A percentile compares a stretch with the other conserved stretches of the same genome.
phyloP scores from a whole-genome alignment of 2,329 filamentous ascomycete genomes.

The Diaporthe caulivora region DNA sequence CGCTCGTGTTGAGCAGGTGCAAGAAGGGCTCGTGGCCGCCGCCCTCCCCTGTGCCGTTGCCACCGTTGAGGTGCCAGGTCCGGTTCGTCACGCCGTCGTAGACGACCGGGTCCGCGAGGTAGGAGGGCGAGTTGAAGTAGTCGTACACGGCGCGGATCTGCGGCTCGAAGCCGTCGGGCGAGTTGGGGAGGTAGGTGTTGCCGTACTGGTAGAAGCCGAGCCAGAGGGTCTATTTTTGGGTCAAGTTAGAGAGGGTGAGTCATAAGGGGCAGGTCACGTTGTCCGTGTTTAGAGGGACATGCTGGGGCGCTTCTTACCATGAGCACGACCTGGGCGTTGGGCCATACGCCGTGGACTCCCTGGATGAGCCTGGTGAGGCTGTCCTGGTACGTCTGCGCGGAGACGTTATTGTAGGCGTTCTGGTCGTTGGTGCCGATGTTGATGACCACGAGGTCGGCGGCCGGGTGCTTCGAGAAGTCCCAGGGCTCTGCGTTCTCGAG shows the following conservation, averaged over 20 bases:
- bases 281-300: background rate
- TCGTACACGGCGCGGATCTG: slow-evolving; percentile 64
- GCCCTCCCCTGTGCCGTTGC: too few relatives aligned
- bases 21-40: slow-evolving; percentile 59
- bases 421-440: slow-evolving; percentile 61
- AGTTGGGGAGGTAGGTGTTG: slow-evolving; percentile 61
- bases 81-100: slow-evolving; percentile 56
- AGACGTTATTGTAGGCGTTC: slow-evolving; percentile 51
- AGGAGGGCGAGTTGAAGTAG: slow-evolving; percentile 62
- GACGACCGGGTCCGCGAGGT: slow-evolving; percentile 53
- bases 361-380: slow-evolving; percentile 59
- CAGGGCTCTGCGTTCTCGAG: slow-evolving; percentile 56
- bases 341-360: slow-evolving; percentile 60
- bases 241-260: slow-evolving; percentile 39
- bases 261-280: background rate
- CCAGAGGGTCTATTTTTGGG: slow-evolving; percentile 60
- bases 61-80: slow-evolving; percentile 48
- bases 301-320: slow-evolving; percentile 49
- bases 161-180: slow-evolving; percentile 56
- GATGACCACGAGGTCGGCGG: slow-evolving; percentile 59
- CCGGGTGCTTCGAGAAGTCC: slow-evolving; percentile 57
- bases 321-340: slow-evolving; percentile 58
- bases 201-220: slow-evolving; percentile 64
- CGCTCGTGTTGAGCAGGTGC: slow-evolving; percentile 72
- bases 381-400: slow-evolving; percentile 53